Conservation (phyloP, 371 early-diverging fungal genomes). For the Circinella minor region DNA sequence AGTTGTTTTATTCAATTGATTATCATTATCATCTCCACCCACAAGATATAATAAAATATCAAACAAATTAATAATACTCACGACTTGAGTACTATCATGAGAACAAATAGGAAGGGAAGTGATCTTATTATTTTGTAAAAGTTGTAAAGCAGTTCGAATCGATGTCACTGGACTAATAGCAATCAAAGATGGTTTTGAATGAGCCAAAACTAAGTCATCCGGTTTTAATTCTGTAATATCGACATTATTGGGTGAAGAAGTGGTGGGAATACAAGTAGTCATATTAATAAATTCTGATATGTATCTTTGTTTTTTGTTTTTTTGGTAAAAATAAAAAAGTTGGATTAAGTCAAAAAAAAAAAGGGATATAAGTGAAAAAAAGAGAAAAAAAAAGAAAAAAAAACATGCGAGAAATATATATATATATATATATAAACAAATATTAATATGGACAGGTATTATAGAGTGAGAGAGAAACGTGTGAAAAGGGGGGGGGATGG, state of each 20-base stretch:
- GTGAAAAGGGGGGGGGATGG: background rate
- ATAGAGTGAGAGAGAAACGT: background rate
- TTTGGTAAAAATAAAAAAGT: background rate
- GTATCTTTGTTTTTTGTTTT: too few relatives aligned
- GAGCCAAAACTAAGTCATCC: constrained; percentile 38
- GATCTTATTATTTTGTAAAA: constrained; percentile 51
- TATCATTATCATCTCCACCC: constrained; percentile 16
- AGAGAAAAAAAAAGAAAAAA: background rate
- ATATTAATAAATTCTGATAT: too few relatives aligned
- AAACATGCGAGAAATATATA: background rate
- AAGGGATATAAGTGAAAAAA: background rate
- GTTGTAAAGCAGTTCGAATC: constrained; percentile 51
- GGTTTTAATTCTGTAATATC: constrained; percentile 38
- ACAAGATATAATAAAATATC: constrained; percentile 60
- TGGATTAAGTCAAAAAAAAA: background rate
- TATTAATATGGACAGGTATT: background rate
- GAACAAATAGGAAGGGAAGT: constrained; percentile 64
- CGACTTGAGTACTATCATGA: constrained; percentile 54
- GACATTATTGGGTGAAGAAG: background rate
- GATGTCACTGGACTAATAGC: constrained; percentile 55
- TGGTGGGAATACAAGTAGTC: background rate
- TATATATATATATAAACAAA: background rate
- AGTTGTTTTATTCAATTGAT: constrained; percentile 41
- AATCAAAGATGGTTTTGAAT: constrained; percentile 45
- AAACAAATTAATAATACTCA: constrained; percentile 59